These are phyloP conservation scores for Guyanaporus albipodus DNA, from an alignment of 768 basidiomycete genomes.

Conservation along the genomic window DNA sequence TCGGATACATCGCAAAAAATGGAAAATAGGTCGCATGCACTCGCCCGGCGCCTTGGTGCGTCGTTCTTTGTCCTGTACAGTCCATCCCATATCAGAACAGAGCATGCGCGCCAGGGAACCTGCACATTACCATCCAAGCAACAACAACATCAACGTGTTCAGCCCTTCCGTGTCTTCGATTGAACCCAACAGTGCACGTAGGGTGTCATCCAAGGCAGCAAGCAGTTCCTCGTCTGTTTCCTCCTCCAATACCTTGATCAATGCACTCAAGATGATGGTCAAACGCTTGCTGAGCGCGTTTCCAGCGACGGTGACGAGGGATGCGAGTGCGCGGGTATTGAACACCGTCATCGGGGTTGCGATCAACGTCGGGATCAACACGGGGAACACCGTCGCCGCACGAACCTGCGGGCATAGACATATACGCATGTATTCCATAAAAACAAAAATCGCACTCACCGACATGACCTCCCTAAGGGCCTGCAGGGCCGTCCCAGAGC, in stretches of 20 bases:
- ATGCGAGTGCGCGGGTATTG: conserved; percentile 88
- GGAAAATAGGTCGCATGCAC: conserved; percentile 73
- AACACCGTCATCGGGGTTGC: conserved; percentile 89
- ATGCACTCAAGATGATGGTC: conserved; percentile 69
- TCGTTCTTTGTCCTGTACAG: conserved; percentile 73
- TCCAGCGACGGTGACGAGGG: conserved; percentile 92
- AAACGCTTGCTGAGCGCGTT: conserved; percentile 82
- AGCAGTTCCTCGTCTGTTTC: conserved; percentile 66
- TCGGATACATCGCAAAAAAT: conserved; percentile 81
- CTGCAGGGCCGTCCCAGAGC: conserved; percentile 92
- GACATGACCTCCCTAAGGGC: conserved; percentile 93
- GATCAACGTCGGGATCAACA: conserved; percentile 90
- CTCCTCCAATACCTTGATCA: conserved; percentile 74
- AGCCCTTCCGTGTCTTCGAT: conserved; percentile 84
- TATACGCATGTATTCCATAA: too few species aligned
- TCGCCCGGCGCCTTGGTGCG: conserved; percentile 64
- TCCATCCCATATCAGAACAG: not conserved
- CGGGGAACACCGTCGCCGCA: conserved; percentile 93
- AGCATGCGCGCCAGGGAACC: not conserved
- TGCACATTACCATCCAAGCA: conserved; percentile 77
- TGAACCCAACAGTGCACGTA: conserved; percentile 70
- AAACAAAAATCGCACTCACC: conserved; percentile 42
- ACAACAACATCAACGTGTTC: conserved; percentile 81
- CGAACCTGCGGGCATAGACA: conserved; percentile 58
- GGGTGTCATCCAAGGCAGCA: conserved; percentile 69